phyloP scores from a whole-genome alignment of 1,284 basidiomycete species.

The Erythrobasidium hasegawianum region DNA sequence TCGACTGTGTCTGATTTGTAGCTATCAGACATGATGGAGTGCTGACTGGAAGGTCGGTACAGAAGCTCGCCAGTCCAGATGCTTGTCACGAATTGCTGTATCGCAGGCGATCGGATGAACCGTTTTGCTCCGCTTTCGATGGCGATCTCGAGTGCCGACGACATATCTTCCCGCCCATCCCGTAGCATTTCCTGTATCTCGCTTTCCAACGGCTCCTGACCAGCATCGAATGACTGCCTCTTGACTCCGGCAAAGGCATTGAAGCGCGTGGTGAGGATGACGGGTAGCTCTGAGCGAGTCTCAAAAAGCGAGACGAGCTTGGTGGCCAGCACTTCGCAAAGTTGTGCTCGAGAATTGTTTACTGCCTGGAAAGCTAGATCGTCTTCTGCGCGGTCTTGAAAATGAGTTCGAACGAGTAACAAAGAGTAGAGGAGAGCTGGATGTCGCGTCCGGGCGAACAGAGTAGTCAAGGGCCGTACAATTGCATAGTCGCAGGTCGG shows the following conservation, averaged over 20 bases:
- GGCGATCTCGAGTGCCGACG: constrained; percentile 41
- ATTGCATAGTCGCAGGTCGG: constrained; percentile 39
- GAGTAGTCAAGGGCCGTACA: constrained; percentile 37
- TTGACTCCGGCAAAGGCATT: constrained; percentile 68
- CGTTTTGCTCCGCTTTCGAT: constrained; percentile 38
- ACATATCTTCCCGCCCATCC: constrained; percentile 35
- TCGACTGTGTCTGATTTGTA: constrained; percentile 41
- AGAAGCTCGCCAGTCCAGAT: constrained; percentile 41
- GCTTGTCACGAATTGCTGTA: constrained; percentile 40
- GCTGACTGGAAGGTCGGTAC: constrained; percentile 38
- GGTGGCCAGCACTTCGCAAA: constrained; percentile 43
- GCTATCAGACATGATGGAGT: constrained; percentile 39
- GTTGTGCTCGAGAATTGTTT: constrained; percentile 39
- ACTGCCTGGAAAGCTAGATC: constrained; percentile 41
- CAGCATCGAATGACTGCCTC: constrained; percentile 32
- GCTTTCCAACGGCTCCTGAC: constrained; percentile 29
- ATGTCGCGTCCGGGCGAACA: constrained; percentile 36
- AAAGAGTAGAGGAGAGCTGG: constrained; percentile 40
- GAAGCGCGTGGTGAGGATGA: constrained; percentile 60
- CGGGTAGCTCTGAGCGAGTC: constrained; percentile 55
- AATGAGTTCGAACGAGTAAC: constrained; percentile 39
- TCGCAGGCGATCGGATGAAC: constrained; percentile 40
- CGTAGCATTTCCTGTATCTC: constrained; percentile 34
- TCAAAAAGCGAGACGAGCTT: constrained; percentile 35
- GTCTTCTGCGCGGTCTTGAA: constrained; percentile 36